These are phyloP conservation scores for Alternaria panax DNA, from an alignment of 2,329 filamentous ascomycete species.

Conservation along the genomic window DNA sequence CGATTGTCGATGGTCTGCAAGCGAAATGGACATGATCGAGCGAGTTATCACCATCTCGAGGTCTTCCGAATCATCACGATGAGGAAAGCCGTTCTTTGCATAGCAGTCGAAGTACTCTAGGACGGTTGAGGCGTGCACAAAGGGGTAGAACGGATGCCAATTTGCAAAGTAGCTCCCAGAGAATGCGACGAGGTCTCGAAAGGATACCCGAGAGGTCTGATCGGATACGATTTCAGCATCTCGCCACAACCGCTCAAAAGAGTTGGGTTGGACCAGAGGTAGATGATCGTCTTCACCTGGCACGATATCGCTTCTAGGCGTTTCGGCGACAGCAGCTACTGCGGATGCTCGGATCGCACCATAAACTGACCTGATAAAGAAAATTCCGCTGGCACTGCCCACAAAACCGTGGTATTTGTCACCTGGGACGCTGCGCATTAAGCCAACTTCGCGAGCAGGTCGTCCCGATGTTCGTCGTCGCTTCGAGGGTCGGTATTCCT, in stretches of 20 bases:
- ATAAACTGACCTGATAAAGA: conserved; percentile 65
- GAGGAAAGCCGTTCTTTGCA: conserved; percentile 42
- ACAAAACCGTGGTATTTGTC: conserved; percentile 62
- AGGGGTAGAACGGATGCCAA: conserved; percentile 66
- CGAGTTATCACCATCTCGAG: conserved; percentile 56
- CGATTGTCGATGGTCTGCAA: conserved; percentile 61
- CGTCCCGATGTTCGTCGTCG: conserved; percentile 24
- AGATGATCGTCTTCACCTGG: conserved; percentile 66
- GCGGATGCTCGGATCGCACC: conserved; percentile 52
- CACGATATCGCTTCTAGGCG: conserved; percentile 54
- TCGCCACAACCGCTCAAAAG: conserved; percentile 34
- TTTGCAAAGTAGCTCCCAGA: conserved; percentile 63
- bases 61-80: conserved; percentile 29
- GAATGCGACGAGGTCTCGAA: conserved; percentile 60
- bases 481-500: conserved; percentile 18
- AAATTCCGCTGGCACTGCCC: conserved; percentile 66
- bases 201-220: conserved; percentile 39
- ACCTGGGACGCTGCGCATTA: conserved; percentile 61
- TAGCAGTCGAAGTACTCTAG: conserved; percentile 57
- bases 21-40: conserved; percentile 62
- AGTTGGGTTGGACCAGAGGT: conserved; percentile 31
- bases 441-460: conserved; percentile 53
- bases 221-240: conserved; percentile 40
- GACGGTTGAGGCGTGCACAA: conserved; percentile 62
- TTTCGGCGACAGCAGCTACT: conserved; percentile 23